Conservation (phyloP, 345 rosid species). For the Syzygium aqueum region DNA sequence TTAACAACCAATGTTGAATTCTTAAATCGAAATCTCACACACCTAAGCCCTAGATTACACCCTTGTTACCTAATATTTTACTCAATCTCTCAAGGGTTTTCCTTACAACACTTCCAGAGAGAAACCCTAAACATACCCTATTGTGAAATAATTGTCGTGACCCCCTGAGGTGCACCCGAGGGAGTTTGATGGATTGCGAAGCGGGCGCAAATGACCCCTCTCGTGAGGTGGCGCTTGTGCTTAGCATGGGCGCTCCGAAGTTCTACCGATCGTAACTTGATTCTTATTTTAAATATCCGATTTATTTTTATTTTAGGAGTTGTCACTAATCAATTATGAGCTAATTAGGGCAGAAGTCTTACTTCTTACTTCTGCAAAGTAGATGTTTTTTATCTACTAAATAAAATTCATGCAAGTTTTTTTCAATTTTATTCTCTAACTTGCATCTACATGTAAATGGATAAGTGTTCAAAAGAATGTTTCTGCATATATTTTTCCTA, state of each 20-base stretch:
- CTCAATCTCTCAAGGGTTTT: background rate
- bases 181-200: background rate
- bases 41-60: background rate
- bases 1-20: no score
- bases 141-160: background rate
- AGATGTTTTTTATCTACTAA: no score
- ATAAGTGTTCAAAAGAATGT: background rate
- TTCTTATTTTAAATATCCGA: no score
- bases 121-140: background rate
- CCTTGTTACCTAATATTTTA: background rate
- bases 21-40: background rate
- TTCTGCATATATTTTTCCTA: background rate
- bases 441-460: background rate
- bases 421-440: background rate
- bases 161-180: background rate
- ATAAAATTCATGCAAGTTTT: background rate
- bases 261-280: accelerated
- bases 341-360: no score
- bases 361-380: background rate
- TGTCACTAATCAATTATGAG: background rate
- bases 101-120: background rate
- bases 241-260: background rate
- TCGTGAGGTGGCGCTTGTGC: background rate
- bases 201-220: background rate
- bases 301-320: no score